Conservation (phyloP, 495 filamentous ascomycete genomes). For the Hypoxylon perforatum region DNA sequence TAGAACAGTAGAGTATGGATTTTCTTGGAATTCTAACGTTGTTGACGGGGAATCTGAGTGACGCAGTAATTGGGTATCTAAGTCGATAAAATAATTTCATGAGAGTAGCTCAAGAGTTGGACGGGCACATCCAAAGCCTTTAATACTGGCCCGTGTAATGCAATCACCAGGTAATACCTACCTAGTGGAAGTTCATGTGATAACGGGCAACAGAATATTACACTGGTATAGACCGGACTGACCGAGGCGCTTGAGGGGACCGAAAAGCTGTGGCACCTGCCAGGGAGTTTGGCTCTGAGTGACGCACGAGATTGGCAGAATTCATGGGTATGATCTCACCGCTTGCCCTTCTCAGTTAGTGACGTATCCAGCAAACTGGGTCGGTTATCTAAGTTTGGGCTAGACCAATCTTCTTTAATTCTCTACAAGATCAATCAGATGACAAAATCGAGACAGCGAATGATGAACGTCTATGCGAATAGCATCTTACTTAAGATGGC, state of each 20-base stretch:
- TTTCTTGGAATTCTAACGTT: conserved; percentile 13
- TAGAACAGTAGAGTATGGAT: conserved; percentile 13
- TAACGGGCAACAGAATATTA: conserved; percentile 15
- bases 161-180: conserved; percentile 10
- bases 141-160: conserved; percentile 5
- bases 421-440: background rate
- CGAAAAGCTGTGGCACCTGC: conserved; percentile 32
- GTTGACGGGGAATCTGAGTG: conserved; percentile 23
- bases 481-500: background rate
- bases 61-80: conserved; percentile 34
- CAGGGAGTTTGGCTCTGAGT: conserved; percentile 10
- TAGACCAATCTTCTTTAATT: background rate
- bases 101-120: background rate
- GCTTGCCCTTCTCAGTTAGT: conserved; percentile 18
- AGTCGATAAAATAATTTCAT: conserved; percentile 33
- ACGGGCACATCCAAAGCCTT: conserved; percentile 12
- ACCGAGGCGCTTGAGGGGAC: conserved; percentile 29
- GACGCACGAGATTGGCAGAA: conserved; percentile 37
- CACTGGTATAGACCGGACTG: conserved; percentile 21
- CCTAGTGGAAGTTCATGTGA: conserved; percentile 36
- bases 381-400: conserved; percentile 16
- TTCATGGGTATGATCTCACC: conserved; percentile 19
- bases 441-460: conserved; percentile 8
- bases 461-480: background rate
- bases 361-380: conserved; percentile 25